These are phyloP conservation scores for Miscanthus lutarioriparius DNA, from an alignment of 176 grass and related monocot species.

Conservation along the genomic window DNA sequence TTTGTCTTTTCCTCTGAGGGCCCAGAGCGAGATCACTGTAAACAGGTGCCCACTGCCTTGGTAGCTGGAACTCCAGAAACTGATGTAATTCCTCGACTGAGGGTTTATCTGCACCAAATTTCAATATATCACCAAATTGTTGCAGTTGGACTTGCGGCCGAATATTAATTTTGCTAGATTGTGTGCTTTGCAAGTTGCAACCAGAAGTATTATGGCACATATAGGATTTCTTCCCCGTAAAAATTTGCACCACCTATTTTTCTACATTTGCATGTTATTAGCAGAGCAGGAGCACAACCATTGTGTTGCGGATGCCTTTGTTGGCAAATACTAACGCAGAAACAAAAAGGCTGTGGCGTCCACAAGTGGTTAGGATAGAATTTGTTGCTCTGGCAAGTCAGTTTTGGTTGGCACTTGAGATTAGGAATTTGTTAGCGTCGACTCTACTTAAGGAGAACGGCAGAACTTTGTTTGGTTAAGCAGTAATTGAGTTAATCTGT, in stretches of 20 bases:
- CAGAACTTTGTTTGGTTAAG: neutral
- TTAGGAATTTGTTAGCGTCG: neutral
- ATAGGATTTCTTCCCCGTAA: neutral
- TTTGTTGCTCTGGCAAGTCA: neutral
- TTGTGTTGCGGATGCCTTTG: neutral
- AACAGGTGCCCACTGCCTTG: slow-evolving; percentile 96
- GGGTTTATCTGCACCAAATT: slow-evolving; percentile 76
- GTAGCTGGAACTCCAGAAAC: slow-evolving; percentile 97
- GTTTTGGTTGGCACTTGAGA: neutral
- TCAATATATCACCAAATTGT: slow-evolving; percentile 28
- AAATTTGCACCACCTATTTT: neutral
- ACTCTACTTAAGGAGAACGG: neutral
- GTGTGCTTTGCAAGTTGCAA: neutral
- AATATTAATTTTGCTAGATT: slow-evolving; percentile 19
- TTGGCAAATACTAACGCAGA: neutral
- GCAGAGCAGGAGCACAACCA: neutral
- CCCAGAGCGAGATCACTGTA: slow-evolving; percentile 89
- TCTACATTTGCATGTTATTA: slow-evolving; percentile 3
- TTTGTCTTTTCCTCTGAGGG: slow-evolving; percentile 82
- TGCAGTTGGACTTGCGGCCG: neutral
- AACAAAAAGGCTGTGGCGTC: neutral
- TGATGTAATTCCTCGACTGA: slow-evolving; percentile 88
- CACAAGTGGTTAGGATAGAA: neutral
- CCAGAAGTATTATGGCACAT: neutral
- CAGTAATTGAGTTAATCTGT: neutral